Base-by-base conservation (phyloP, 192 early-diverging fungal genomes). In the Rhizoclosmatium globosum region DNA sequence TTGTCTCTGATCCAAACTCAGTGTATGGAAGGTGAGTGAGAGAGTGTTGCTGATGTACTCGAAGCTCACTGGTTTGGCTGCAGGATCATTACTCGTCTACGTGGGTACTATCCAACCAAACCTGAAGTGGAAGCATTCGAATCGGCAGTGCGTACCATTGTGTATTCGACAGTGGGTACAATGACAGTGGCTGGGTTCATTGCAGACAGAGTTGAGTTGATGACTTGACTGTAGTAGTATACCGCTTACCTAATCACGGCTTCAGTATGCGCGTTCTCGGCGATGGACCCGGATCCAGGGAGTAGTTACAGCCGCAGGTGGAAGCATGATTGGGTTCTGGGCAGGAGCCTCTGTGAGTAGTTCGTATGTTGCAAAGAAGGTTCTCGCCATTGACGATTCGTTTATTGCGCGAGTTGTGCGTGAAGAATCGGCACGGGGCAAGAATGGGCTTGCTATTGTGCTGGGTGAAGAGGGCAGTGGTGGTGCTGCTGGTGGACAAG, bases 361-460 rank as follows among this genome's bases (percentile, higher is more conserved):
- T 15, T n/a, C 47, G 7, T 9, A n/a, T 17, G 68, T 45, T 19
- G 68, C 68, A 31, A 43, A 48, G 19, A 45, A 13, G 2, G 44
- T 69, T 9, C 2, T 47, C 19, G 45, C 15, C 9, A 11, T 69
- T 0, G 42, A 43, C 9, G 68, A 47, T 15, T 69, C 68, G 45
- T 46, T 23, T 46, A 69, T 69, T 69, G 68, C 68, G 45, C 15
- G 39, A 48, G 68, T 69, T 9, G 41, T 69, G 38, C 38, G 45
- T 15, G 68, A 69, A 38, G 68, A 69, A 48, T 9, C 56, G 56
- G 68, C 68, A 13, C 38, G n/a, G 1, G 11, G 62, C 15, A 39
- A 64, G 38, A 39, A 64, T 1, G 62, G 62, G 17, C 17, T 64
- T 64, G n/a, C 38, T 38, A 39, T 64, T 58, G 56, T 19, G 17